Evolutionary conservation across 441 rosid genomes (phyloP).

Genomic region (Viola pubescens): DNA sequence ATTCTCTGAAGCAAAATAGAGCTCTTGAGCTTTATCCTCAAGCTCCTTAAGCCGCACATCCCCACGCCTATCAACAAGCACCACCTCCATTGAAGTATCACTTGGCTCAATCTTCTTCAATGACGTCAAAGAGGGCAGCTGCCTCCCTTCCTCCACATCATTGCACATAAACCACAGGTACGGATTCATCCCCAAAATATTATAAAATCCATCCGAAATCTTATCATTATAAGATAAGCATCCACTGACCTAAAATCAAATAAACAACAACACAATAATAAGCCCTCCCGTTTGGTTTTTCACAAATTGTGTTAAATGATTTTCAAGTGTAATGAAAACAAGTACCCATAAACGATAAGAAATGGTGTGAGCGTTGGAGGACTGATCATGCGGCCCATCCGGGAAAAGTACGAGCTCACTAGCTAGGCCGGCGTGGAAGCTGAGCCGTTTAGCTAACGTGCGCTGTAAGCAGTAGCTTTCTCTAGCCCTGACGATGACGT

Average conservation of each 20-base stretch:
- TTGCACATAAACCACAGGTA: conserved; percentile 92
- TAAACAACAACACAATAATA: background rate
- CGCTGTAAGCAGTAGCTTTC: conserved; percentile 75
- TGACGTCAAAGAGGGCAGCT: conserved; percentile 59
- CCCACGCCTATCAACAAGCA: conserved; percentile 62
- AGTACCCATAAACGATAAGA: conserved; percentile 87
- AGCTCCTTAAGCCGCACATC: conserved; percentile 76
- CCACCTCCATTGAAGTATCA: conserved; percentile 81
- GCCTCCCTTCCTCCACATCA: conserved; percentile 52
- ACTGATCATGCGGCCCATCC: conserved; percentile 20
- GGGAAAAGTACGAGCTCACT: conserved; percentile 35
- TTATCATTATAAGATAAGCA: conserved; percentile 80
- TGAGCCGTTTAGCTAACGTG: conserved; percentile 65
- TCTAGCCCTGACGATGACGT: conserved; percentile 33
- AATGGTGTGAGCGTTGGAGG: conserved; percentile 44
- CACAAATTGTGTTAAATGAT: background rate
- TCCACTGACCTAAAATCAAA: conserved; percentile 62
- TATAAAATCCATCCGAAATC: conserved; percentile 87
- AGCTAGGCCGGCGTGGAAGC: conserved; percentile 51
- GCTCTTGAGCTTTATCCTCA: conserved; percentile 78
- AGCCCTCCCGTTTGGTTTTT: background rate
- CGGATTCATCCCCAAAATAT: conserved; percentile 90
- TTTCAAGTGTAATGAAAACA: background rate
- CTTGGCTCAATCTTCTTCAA: conserved; percentile 63
- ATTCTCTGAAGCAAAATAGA: conserved; percentile 66